Evolutionary conservation across 2,329 filamentous ascomycete species (phyloP).

Genomic region (Aspergillus arachidicola): DNA sequence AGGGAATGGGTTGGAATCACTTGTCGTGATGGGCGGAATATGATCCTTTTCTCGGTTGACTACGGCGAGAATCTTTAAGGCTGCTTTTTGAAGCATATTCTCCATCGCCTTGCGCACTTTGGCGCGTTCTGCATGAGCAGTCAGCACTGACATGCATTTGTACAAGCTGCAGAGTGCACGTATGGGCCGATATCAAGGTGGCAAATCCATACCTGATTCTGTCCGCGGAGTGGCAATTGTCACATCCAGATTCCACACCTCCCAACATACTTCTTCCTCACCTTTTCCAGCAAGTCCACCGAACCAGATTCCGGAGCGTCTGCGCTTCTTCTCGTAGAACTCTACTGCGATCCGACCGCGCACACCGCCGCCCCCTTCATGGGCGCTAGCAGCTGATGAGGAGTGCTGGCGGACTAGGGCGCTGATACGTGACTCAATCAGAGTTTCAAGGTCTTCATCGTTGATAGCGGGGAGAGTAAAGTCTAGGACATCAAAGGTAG

Average conservation of each 20-base stretch:
- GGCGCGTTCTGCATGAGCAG: conserved; percentile 64
- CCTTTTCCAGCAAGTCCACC: conserved; percentile 56
- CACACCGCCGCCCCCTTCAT: conserved; percentile 56
- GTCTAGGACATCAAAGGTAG: conserved; percentile 85
- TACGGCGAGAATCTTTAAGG: conserved; percentile 84
- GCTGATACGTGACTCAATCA: conserved; percentile 85
- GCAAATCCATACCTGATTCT: conserved; percentile 69
- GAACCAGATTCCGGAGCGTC: conserved; percentile 76
- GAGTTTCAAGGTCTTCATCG: conserved; percentile 86
- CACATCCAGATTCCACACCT: conserved; percentile 90
- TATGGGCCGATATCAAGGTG: not conserved
- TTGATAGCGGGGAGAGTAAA: conserved; percentile 86
- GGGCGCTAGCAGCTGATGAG: conserved; percentile 52
- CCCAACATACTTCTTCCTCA: conserved; percentile 96
- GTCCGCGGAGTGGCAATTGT: conserved; percentile 89
- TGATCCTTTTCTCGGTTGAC: conserved; percentile 91
- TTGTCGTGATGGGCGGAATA: conserved; percentile 94
- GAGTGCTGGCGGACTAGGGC: conserved; percentile 77
- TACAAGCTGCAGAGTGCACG: not conserved
- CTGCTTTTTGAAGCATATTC: conserved; percentile 81
- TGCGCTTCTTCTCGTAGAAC: conserved; percentile 90
- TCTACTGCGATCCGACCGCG: conserved; percentile 81
- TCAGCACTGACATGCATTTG: not conserved
- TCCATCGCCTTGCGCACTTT: conserved; percentile 92
- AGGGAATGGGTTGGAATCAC: conserved; percentile 88